Percentiles rank a stretch among this genome's conserved stretches.
These are phyloP conservation scores for Paramecium pentaurelia DNA, from an alignment of 73 alveolate genomes.

Conservation along the genomic window DNA sequence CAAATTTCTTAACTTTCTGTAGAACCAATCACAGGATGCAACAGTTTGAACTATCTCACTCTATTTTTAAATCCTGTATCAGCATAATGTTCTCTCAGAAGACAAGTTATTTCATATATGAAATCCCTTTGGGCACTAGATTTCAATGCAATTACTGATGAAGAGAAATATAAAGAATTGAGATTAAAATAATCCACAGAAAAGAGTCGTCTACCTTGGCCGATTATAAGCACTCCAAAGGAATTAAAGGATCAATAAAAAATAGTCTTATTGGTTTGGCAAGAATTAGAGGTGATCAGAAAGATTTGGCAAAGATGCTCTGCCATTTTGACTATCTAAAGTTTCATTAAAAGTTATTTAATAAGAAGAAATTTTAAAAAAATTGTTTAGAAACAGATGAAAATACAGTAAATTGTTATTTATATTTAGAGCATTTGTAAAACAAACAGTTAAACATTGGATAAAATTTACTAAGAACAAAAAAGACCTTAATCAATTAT, in stretches of 20 bases:
- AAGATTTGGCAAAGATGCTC: neutral
- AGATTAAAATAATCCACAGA: neutral
- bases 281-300: neutral
- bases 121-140: constrained; percentile 25
- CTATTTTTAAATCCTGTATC: constrained; percentile 14
- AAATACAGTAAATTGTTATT: neutral
- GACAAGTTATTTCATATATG: neutral
- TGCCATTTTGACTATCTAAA: neutral
- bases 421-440: neutral
- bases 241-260: neutral
- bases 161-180: neutral
- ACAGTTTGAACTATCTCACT: neutral
- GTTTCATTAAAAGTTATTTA: neutral
- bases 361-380: neutral
- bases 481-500: neutral
- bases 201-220: constrained; percentile 27
- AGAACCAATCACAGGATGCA: neutral
- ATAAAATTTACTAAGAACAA: neutral
- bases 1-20: neutral
- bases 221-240: neutral
- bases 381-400: neutral
- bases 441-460: neutral
- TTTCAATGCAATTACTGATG: neutral
- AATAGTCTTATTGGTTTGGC: neutral
- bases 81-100: neutral